These are phyloP conservation scores for Sclerotinia glacialis DNA, from an alignment of 2,329 filamentous ascomycete genomes.

Conservation along the genomic window DNA sequence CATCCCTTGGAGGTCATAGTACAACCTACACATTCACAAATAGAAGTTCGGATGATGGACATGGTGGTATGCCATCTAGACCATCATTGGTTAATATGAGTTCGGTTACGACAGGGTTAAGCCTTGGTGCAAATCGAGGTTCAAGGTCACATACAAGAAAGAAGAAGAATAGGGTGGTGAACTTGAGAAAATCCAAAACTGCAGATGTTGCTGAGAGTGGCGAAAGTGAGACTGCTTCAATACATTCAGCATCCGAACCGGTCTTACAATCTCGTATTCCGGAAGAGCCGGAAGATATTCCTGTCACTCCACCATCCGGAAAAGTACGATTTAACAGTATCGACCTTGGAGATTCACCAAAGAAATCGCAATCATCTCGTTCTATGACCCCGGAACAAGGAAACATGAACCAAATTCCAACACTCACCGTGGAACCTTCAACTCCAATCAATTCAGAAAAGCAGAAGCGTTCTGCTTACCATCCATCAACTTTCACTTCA, in stretches of 20 bases:
- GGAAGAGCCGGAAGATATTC: conserved; percentile 58
- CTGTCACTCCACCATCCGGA: conserved; percentile 48
- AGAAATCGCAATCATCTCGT: conserved; percentile 25
- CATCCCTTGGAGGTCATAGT: conserved; percentile 53
- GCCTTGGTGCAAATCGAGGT: conserved; percentile 55
- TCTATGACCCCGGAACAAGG: conserved; percentile 27
- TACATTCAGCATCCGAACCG: conserved; percentile 60
- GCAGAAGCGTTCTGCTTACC: conserved; percentile 25
- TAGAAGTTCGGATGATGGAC: conserved; percentile 60
- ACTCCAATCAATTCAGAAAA: conserved; percentile 27
- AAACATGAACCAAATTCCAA: conserved; percentile 10
- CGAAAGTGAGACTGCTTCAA: conserved; percentile 49
- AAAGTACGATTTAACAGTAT: conserved; percentile 40
- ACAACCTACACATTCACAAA: conserved; percentile 72
- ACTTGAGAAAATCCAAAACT: conserved; percentile 63
- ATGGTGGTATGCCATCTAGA: conserved; percentile 56
- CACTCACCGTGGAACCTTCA: conserved; percentile 22
- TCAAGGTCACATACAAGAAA: conserved; percentile 63
- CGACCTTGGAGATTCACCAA: conserved; percentile 42
- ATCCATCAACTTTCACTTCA: conserved; percentile 19
- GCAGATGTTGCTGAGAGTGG: conserved; percentile 43
- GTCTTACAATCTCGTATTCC: conserved; percentile 55
- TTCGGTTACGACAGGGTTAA: conserved; percentile 60
- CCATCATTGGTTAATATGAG: conserved; percentile 63
- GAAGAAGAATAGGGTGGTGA: conserved; percentile 81